phyloP scores from a whole-genome alignment of 345 rosid species.

The Eucalyptus shirleyi region DNA sequence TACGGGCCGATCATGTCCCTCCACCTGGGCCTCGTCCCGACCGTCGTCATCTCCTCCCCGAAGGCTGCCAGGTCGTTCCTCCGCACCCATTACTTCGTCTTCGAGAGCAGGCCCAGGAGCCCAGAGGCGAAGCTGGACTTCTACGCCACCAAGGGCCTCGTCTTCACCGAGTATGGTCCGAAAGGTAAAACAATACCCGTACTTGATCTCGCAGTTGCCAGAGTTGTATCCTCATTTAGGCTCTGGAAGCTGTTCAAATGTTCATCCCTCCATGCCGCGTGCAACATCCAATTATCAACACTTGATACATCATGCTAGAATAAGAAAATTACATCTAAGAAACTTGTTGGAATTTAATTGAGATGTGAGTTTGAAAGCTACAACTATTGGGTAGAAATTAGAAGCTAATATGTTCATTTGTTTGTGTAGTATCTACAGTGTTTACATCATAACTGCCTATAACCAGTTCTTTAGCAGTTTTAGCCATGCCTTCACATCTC shows the following conservation, averaged over 20 bases:
- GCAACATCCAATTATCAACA: too few relatives aligned
- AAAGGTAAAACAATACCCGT: too few relatives aligned
- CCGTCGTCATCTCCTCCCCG: conserved; percentile 25
- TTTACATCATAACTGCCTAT: rapidly evolving
- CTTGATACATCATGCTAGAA: too few relatives aligned
- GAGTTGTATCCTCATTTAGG: too few relatives aligned
- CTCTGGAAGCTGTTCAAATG: too few relatives aligned
- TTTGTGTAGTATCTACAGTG: not conserved
- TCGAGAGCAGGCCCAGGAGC: conserved; percentile 18
- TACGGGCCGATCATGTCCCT: conserved; percentile 34
- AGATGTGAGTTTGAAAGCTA: rapidly evolving
- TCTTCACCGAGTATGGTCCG: not conserved
- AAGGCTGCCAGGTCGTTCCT: conserved; percentile 27
- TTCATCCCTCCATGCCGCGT: too few relatives aligned
- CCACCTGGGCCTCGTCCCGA: conserved; percentile 20
- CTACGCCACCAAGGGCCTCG: not conserved
- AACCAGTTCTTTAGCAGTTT: not conserved
- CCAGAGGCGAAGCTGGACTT: not conserved
- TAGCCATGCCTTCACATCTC: not conserved
- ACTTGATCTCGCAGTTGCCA: too few relatives aligned
- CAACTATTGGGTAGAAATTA: too few relatives aligned
- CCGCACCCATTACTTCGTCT: conserved; percentile 9
- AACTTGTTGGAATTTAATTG: too few relatives aligned
- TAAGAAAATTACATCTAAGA: too few relatives aligned
- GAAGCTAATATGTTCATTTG: not conserved